Percentiles rank a stretch among this genome's conserved stretches.
Conservation (phyloP, 148 eudicot genomes). For the Diospyros kaki region DNA sequence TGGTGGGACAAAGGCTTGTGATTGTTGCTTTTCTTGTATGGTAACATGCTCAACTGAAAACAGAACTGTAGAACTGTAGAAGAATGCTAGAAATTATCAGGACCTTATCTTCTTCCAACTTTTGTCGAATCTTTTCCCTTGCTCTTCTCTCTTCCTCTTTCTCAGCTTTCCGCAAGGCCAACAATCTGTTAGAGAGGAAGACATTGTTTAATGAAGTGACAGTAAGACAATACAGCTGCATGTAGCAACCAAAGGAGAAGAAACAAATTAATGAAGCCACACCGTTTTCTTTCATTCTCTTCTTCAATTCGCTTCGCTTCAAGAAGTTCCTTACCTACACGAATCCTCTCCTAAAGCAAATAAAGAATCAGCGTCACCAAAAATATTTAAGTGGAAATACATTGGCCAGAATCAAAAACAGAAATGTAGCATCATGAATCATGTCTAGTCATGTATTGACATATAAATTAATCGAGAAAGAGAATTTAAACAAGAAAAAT, state of each 20-base stretch:
- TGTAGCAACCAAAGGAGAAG: slow-evolving; percentile 4
- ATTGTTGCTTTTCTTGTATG: no score
- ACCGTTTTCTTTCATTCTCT: slow-evolving; percentile 99
- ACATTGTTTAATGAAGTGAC: not conserved
- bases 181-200: slow-evolving; percentile 40
- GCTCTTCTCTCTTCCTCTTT: slow-evolving; percentile 98
- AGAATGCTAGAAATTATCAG: not conserved
- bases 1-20: no score
- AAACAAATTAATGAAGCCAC: slow-evolving; percentile 23
- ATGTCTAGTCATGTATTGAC: not conserved
- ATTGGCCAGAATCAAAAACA: not conserved
- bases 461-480: not conserved
- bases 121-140: slow-evolving; percentile 77
- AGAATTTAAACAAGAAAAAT: not conserved
- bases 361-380: not conserved
- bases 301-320: slow-evolving; percentile 99
- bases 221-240: not conserved
- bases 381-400: not conserved
- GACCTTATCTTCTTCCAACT: slow-evolving; percentile 97
- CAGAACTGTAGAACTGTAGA: no score
- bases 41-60: no score
- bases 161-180: slow-evolving; percentile 92
- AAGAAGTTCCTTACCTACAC: slow-evolving; percentile 92
- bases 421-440: slow-evolving; percentile 1
- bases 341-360: slow-evolving; percentile 79